phyloP scores from a whole-genome alignment of 352 stramenopile genomes.

The Phytophthora sansomeana region DNA sequence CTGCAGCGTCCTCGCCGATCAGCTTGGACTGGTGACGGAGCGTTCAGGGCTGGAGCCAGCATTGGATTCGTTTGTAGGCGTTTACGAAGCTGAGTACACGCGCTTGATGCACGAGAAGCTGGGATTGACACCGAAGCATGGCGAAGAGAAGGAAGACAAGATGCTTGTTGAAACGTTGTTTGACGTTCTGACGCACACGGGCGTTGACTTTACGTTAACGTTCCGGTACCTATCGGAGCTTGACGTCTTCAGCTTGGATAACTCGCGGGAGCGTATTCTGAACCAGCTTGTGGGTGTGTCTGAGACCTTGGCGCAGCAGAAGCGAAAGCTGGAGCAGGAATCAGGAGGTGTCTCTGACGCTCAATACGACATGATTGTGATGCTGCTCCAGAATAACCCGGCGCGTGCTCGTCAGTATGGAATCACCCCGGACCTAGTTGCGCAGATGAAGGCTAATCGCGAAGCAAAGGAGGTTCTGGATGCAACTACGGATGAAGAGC shows the following conservation, averaged over 20 bases:
- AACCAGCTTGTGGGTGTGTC: conserved; percentile 66
- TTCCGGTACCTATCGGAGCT: conserved; percentile 72
- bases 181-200: conserved; percentile 63
- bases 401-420: conserved; percentile 75
- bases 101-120: conserved; percentile 74
- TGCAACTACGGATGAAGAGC: conserved; percentile 53
- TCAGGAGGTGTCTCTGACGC: conserved; percentile 64
- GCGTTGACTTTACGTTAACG: conserved; percentile 79
- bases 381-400: conserved; percentile 69
- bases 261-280: conserved; percentile 35
- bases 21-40: conserved; percentile 58
- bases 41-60: conserved; percentile 37
- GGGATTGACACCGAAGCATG: conserved; percentile 47
- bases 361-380: conserved; percentile 78
- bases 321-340: conserved; percentile 50
- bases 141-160: conserved; percentile 46
- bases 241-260: conserved; percentile 40
- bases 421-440: conserved; percentile 66
- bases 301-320: conserved; percentile 74
- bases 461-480: conserved; percentile 53
- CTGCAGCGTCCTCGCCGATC: conserved; percentile 68
- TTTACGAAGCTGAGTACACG: conserved; percentile 69
- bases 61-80: conserved; percentile 47
- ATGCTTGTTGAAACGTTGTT: conserved; percentile 62
- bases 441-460: conserved; percentile 63